phyloP scores from a whole-genome alignment of 106 monocot species.

The Hemerocallis citrina region DNA sequence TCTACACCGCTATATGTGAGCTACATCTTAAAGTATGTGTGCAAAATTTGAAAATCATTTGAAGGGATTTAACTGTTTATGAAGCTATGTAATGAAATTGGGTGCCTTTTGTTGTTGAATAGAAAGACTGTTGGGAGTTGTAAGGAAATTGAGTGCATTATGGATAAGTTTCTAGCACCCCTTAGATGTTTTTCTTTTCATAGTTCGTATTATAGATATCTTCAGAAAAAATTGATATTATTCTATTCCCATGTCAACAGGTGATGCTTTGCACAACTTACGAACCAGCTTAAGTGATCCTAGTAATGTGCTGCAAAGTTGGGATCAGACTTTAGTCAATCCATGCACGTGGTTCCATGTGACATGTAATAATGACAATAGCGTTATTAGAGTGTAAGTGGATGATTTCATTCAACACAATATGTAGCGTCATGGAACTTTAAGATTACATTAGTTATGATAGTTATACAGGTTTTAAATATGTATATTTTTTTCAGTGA shows the following conservation, averaged over 20 bases:
- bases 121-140: no score
- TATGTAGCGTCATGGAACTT: not conserved
- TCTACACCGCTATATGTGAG: no score
- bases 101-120: no score
- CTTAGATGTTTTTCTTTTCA: not conserved
- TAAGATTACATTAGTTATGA: not conserved
- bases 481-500: constrained; percentile 31
- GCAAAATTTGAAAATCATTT: no score
- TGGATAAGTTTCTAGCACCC: no score
- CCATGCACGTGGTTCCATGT: constrained; percentile 92
- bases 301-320: constrained; percentile 62
- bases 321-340: constrained; percentile 75
- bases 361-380: constrained; percentile 62
- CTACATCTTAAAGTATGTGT: no score
- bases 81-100: no score
- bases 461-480: no score
- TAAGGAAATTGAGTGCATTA: no score
- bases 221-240: not conserved
- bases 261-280: constrained; percentile 62
- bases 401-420: not conserved
- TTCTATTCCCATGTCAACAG: constrained; percentile 21
- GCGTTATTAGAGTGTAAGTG: constrained; percentile 77
- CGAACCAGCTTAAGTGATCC: constrained; percentile 47
- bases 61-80: no score
- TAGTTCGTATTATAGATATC: not conserved